phyloP scores from a whole-genome alignment of 768 basidiomycete genomes.

The Leccinum pellstonianum region DNA sequence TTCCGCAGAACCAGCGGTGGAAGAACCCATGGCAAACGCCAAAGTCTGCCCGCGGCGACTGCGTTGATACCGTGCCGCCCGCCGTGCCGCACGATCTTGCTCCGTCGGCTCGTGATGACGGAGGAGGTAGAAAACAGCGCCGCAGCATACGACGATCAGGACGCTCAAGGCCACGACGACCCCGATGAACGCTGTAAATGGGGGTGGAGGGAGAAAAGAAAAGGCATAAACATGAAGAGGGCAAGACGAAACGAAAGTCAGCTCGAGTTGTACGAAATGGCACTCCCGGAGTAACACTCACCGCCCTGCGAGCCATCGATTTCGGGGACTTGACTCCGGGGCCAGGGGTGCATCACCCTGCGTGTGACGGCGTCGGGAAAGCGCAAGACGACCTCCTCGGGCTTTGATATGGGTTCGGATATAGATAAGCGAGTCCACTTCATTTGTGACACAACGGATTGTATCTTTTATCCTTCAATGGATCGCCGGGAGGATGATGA shows the following conservation, averaged over 20 bases:
- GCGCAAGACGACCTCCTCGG: not conserved
- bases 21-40: slow-evolving; percentile 12
- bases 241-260: not conserved
- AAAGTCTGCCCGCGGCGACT: slow-evolving; percentile 23
- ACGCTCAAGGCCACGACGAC: slow-evolving; percentile 54
- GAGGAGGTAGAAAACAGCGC: slow-evolving; percentile 56
- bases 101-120: slow-evolving; percentile 46
- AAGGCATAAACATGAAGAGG: not conserved
- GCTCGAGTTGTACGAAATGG: not conserved
- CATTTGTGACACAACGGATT: not conserved
- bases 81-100: slow-evolving; percentile 37
- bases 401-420: not conserved
- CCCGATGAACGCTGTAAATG: slow-evolving; percentile 51
- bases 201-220: not conserved
- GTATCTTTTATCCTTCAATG: not conserved
- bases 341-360: slow-evolving; percentile 1
- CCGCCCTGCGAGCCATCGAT: slow-evolving; percentile 52
- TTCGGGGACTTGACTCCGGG: slow-evolving; percentile 40
- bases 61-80: slow-evolving; percentile 32
- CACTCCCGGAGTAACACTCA: slow-evolving; percentile 23
- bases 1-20: not conserved
- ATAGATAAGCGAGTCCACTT: not conserved
- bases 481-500: not conserved
- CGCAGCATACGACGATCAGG: slow-evolving; percentile 52
- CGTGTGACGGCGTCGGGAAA: not conserved